Evolutionary conservation across 306 rosid genomes (phyloP).

Genomic region (Lupinus albus): DNA sequence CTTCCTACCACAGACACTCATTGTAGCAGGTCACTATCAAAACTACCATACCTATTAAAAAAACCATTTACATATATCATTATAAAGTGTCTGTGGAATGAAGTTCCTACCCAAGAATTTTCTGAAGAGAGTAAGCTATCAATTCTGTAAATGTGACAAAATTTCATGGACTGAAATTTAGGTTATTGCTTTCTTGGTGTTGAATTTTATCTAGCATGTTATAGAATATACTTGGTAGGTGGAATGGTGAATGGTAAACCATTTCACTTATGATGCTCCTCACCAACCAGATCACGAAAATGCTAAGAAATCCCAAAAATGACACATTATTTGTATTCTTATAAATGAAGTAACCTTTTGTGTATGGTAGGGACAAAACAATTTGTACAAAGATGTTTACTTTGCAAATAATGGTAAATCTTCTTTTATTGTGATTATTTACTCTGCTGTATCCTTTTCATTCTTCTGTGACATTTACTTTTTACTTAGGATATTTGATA

Average conservation of each 20-base stretch:
- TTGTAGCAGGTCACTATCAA: not conserved
- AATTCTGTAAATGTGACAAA: constrained; percentile 36
- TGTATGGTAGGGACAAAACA: constrained; percentile 35
- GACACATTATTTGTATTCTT: constrained; percentile 32
- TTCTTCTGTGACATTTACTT: too few relatives aligned
- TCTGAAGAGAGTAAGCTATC: constrained; percentile 8
- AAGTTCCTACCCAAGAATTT: not conserved
- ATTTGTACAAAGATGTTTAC: constrained; percentile 38
- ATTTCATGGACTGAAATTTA: constrained; percentile 38
- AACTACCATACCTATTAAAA: not conserved
- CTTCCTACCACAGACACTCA: not conserved
- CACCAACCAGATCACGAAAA: constrained; percentile 49
- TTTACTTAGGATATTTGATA: too few relatives aligned
- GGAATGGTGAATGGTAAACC: constrained; percentile 44
- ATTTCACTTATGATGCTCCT: constrained; percentile 15
- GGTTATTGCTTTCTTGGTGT: constrained; percentile 36
- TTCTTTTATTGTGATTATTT: constrained; percentile 24
- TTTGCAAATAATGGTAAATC: constrained; percentile 35
- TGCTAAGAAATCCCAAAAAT: constrained; percentile 35
- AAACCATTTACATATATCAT: not conserved
- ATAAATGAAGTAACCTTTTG: constrained; percentile 32
- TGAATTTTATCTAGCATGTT: constrained; percentile 31
- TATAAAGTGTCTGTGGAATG: not conserved
- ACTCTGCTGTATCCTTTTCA: constrained; percentile 2
- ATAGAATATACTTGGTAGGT: constrained; percentile 49